Conservation (phyloP, 2,329 filamentous ascomycete genomes). For the Alternaria metachromatica region DNA sequence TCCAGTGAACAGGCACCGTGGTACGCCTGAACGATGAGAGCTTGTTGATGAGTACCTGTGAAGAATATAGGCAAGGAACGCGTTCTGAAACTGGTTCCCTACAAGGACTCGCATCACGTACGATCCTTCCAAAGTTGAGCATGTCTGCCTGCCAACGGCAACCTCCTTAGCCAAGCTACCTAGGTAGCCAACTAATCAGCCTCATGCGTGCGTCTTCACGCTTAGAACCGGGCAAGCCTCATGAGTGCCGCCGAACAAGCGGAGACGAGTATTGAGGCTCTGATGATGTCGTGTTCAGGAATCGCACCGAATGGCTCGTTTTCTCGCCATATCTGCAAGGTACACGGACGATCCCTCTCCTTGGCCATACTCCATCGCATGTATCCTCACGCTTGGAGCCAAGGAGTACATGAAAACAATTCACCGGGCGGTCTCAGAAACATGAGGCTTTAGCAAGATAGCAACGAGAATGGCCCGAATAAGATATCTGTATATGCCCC, state of each 20-base stretch:
- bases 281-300: neutral
- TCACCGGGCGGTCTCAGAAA: neutral
- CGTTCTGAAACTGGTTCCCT: neutral
- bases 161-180: neutral
- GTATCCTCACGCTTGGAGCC: neutral
- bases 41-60: neutral
- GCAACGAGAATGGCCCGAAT: neutral
- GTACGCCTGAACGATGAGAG: neutral
- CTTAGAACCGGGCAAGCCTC: neutral
- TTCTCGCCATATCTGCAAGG: neutral
- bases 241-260: neutral
- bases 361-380: neutral
- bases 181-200: neutral
- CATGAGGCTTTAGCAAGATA: neutral
- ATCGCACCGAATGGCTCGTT: neutral
- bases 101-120: neutral
- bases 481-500: neutral
- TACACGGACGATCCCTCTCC: neutral
- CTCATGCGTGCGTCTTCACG: neutral
- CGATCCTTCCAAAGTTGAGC: neutral
- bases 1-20: neutral
- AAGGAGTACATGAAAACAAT: neutral
- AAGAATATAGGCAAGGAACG: neutral
- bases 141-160: neutral
- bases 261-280: neutral